Evolutionary conservation across 441 rosid species (phyloP).

Genomic region (California macrophylla): DNA sequence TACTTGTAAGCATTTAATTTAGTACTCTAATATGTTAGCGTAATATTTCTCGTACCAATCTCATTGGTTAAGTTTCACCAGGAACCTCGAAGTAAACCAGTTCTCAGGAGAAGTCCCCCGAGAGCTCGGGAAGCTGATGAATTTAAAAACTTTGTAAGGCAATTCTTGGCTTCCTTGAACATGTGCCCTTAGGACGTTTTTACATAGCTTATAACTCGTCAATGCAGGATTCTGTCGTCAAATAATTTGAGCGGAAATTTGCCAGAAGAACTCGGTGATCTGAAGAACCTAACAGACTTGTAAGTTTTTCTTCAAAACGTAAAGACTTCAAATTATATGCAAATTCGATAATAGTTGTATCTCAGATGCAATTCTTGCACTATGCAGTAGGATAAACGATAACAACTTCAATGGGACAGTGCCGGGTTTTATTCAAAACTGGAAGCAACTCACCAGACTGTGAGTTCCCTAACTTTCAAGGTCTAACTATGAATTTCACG

Average conservation of each 20-base stretch:
- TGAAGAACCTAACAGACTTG: constrained; percentile 55
- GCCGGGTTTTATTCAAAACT: constrained; percentile 39
- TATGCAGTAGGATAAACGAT: constrained; percentile 49
- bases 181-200: neutral
- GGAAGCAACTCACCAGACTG: constrained; percentile 43
- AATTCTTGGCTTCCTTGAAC: constrained; percentile 8
- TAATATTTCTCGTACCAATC: neutral
- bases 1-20: constrained; percentile 42
- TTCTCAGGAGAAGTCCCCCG: constrained; percentile 57
- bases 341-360: neutral
- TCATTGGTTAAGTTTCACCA: constrained; percentile 20
- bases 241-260: constrained; percentile 55
- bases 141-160: constrained; percentile 50
- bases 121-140: constrained; percentile 55
- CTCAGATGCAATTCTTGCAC: constrained; percentile 2
- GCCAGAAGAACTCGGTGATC: constrained; percentile 43
- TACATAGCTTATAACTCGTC: neutral
- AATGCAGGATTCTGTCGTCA: constrained; percentile 60
- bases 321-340: neutral
- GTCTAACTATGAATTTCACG: neutral
- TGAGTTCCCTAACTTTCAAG: constrained; percentile 24
- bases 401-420: constrained; percentile 44
- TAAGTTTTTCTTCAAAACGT: constrained; percentile 21
- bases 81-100: constrained; percentile 63
- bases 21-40: neutral